phyloP scores from a whole-genome alignment of 2,329 filamentous ascomycete species.

The Xylaria sp. region DNA sequence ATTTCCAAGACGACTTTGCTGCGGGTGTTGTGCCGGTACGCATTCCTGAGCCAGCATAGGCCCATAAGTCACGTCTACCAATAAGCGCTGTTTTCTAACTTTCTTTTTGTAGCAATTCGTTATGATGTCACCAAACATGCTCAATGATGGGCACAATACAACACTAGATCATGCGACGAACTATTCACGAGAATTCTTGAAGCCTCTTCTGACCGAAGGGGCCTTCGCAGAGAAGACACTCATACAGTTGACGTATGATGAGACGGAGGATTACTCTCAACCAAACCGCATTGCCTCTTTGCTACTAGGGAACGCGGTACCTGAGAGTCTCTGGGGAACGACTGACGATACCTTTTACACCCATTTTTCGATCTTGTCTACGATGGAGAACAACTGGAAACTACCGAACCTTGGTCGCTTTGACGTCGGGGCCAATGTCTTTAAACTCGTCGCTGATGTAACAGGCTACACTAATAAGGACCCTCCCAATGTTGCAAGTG shows the following conservation, averaged over 20 bases:
- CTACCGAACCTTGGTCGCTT: constrained; percentile 58
- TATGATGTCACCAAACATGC: constrained; percentile 72
- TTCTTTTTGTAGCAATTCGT: constrained; percentile 63
- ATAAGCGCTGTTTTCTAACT: constrained; percentile 8
- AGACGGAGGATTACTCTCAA: constrained; percentile 74
- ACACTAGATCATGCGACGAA: constrained; percentile 74
- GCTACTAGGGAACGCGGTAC: constrained; percentile 78
- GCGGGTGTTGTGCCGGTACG: constrained; percentile 62
- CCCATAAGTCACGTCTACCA: background rate
- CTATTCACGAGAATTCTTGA: constrained; percentile 75
- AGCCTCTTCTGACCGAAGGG: constrained; percentile 73
- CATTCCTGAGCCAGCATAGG: background rate
- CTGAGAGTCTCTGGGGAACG: constrained; percentile 70
- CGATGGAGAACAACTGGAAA: constrained; percentile 74
- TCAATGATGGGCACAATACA: constrained; percentile 76
- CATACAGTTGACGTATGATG: constrained; percentile 81
- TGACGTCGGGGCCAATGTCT: constrained; percentile 62
- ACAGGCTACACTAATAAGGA: constrained; percentile 64
- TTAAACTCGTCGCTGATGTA: constrained; percentile 66
- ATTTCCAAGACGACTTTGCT: constrained; percentile 69
- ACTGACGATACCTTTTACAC: constrained; percentile 76
- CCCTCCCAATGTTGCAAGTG: constrained; percentile 50
- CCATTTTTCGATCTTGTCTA: constrained; percentile 63
- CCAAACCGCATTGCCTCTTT: constrained; percentile 77
- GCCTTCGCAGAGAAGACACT: constrained; percentile 80